Evolutionary conservation across 129 eudicot species (phyloP).

Genomic region (Daucus carota): DNA sequence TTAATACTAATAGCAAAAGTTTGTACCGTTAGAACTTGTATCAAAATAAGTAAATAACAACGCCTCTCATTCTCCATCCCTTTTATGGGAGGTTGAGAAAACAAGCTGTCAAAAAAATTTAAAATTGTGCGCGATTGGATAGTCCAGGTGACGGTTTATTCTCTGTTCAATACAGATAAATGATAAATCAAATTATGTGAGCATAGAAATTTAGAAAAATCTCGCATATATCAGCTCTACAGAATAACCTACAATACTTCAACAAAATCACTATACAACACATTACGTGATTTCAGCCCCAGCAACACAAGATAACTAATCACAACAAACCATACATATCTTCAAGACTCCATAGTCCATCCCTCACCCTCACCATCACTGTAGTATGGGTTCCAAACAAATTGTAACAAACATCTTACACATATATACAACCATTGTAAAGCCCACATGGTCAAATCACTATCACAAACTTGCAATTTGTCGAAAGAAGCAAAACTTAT

Average conservation of each 20-base stretch:
- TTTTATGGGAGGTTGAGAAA: too few relatives aligned
- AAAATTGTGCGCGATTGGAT: too few relatives aligned
- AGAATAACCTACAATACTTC: not conserved
- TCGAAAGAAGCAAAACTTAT: not conserved
- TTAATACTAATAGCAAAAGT: not conserved
- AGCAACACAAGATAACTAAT: not conserved
- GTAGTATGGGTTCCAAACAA: not conserved
- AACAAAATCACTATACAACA: not conserved
- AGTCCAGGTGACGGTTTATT: too few relatives aligned
- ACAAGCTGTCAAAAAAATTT: too few relatives aligned
- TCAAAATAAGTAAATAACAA: too few relatives aligned
- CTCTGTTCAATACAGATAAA: too few relatives aligned
- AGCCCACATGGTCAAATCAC: not conserved
- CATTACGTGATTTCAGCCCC: not conserved
- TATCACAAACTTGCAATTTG: not conserved
- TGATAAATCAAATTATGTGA: too few relatives aligned
- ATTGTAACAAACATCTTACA: not conserved
- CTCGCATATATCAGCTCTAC: not conserved
- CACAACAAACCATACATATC: not conserved
- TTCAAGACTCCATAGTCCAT: not conserved
- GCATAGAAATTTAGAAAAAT: too few relatives aligned
- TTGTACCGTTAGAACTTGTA: not conserved
- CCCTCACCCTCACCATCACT: not conserved
- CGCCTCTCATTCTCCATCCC: too few relatives aligned
- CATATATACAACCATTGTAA: not conserved